phyloP scores from a whole-genome alignment of 306 rosid species.

The Glycine tomentella region DNA sequence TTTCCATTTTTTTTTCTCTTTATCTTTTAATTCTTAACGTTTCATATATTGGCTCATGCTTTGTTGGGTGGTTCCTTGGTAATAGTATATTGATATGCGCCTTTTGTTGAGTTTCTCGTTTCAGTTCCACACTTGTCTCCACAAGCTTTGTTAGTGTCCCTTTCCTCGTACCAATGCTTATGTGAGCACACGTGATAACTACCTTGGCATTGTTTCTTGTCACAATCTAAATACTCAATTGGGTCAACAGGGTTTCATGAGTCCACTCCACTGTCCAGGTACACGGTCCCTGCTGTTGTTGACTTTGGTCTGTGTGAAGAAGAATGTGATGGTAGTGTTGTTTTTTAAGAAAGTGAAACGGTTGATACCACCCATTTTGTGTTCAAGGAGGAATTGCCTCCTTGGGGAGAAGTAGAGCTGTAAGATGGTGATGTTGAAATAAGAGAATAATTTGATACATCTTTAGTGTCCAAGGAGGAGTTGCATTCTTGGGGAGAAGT shows the following conservation, averaged over 20 bases:
- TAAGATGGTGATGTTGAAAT: constrained; percentile 22
- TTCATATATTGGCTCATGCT: neutral
- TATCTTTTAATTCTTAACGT: no score
- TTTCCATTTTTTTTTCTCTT: neutral
- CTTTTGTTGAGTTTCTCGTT: constrained; percentile 52
- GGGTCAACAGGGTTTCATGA: constrained; percentile 49
- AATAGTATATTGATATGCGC: neutral
- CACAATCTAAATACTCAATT: constrained; percentile 45
- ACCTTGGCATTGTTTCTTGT: constrained; percentile 44
- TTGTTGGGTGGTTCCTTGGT: constrained; percentile 1
- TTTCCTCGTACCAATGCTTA: constrained; percentile 38
- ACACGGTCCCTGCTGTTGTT: constrained; percentile 44
- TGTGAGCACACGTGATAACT: neutral
- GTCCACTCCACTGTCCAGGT: constrained; percentile 38
- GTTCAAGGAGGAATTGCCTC: constrained; percentile 52
- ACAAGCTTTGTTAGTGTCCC: constrained; percentile 29
- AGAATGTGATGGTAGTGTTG: constrained; percentile 42
- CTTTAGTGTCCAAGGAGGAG: no score
- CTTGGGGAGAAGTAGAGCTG: constrained; percentile 27
- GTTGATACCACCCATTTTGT: constrained; percentile 37
- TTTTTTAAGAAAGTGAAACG: constrained; percentile 41
- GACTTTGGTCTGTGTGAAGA: constrained; percentile 42
- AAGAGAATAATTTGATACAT: no score
- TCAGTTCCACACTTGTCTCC: constrained; percentile 45
- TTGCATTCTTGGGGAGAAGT: constrained; percentile 49